Percentiles rank a stretch among this genome's conserved stretches.
phyloP scores from a whole-genome alignment of 805 yeast species.

The Wickerhamomyces bisporus region DNA sequence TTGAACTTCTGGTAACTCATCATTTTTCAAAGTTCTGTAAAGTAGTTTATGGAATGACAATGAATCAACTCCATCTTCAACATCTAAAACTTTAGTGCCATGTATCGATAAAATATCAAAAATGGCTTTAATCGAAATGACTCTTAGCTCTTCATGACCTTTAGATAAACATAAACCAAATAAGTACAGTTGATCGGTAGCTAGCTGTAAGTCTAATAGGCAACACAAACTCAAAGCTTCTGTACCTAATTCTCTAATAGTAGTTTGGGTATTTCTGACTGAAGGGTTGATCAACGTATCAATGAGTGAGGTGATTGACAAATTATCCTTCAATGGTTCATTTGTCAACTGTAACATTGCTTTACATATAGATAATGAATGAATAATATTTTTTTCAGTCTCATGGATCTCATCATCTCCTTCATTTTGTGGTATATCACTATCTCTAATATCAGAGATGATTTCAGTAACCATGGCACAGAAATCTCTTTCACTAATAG shows the following conservation, averaged over 20 bases:
- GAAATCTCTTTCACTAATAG: conserved; percentile 80
- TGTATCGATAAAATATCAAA: conserved; percentile 76
- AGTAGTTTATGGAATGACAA: conserved; percentile 64
- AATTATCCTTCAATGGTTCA: conserved; percentile 59
- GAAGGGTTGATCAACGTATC: conserved; percentile 80
- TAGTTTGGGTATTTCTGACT: conserved; percentile 50
- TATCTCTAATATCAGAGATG: conserved; percentile 77
- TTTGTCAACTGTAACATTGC: conserved; percentile 64
- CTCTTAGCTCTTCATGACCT: conserved; percentile 58
- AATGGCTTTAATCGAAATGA: conserved; percentile 61
- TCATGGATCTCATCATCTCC: conserved; percentile 23
- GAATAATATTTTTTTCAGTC: conserved; percentile 41
- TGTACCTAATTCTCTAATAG: conserved; percentile 60
- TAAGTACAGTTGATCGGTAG: conserved; percentile 57
- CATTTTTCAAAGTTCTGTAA: conserved; percentile 56
- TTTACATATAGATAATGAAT: conserved; percentile 65
- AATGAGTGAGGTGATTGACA: conserved; percentile 61
- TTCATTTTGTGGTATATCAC: conserved; percentile 25
- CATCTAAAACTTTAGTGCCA: conserved; percentile 64
- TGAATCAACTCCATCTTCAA: conserved; percentile 57
- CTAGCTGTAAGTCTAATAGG: conserved; percentile 59
- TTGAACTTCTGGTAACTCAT: conserved; percentile 60
- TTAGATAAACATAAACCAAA: conserved; percentile 67
- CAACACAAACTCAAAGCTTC: conserved; percentile 78
- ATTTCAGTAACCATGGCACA: conserved; percentile 81